Conservation (phyloP, 2,329 filamentous ascomycete genomes). For the Ophiosphaerella narmari region DNA sequence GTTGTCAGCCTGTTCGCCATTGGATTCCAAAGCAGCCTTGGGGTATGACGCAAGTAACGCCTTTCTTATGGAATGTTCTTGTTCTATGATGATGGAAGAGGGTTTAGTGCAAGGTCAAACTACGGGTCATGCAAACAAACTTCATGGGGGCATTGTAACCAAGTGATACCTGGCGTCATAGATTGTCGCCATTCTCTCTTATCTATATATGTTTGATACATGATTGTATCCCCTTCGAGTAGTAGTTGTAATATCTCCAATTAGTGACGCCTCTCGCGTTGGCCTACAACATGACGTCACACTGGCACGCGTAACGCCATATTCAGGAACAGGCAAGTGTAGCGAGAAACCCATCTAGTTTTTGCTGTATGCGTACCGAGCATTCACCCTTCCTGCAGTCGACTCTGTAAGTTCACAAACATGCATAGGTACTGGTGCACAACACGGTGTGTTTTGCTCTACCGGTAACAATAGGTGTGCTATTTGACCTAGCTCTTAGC, state of each 20-base stretch:
- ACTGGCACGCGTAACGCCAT: background rate
- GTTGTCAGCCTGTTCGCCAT: background rate
- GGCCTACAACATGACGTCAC: background rate
- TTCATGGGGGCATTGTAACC: slow-evolving; percentile 31
- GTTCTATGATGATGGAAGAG: background rate
- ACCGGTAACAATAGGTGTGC: no score
- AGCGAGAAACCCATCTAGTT: background rate
- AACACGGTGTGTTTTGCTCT: no score
- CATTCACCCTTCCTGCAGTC: no score
- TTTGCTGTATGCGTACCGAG: background rate
- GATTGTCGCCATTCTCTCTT: slow-evolving; percentile 32
- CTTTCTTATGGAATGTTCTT: slow-evolving; percentile 20
- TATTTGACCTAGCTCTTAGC: no score
- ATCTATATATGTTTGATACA: background rate
- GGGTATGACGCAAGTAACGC: slow-evolving; percentile 9
- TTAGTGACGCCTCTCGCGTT: no score
- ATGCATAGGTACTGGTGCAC: no score
- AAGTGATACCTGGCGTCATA: slow-evolving; percentile 46
- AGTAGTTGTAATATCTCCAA: no score
- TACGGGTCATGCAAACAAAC: slow-evolving; percentile 27
- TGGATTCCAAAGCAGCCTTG: background rate
- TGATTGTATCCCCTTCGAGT: no score
- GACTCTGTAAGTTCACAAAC: no score
- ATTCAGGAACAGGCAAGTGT: slow-evolving; percentile 2
- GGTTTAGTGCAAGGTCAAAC: slow-evolving; percentile 23